Percentiles rank a stretch among this genome's conserved stretches.
Conservation (phyloP, 140 eudicot species). For the Stevia rebaudiana region DNA sequence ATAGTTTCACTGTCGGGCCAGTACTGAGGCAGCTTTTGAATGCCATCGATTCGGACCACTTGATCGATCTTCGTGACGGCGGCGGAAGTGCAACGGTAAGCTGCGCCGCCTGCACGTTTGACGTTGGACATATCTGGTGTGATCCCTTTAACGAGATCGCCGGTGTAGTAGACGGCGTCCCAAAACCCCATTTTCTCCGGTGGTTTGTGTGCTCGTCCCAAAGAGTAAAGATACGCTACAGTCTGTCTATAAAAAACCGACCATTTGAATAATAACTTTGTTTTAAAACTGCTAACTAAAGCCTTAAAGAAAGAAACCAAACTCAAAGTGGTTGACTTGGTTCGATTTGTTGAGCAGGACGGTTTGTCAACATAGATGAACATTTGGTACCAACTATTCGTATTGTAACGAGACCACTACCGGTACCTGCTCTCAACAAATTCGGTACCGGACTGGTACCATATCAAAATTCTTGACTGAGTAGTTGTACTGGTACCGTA, state of each 20-base stretch:
- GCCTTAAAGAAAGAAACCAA: no score
- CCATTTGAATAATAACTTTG: no score
- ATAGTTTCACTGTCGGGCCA: conserved; percentile 34
- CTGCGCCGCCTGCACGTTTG: conserved; percentile 22
- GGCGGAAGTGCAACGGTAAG: conserved; percentile 17
- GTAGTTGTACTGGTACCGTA: no score
- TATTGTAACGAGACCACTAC: no score
- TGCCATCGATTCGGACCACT: conserved; percentile 23
- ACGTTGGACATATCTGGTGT: conserved; percentile 29
- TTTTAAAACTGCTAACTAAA: no score
- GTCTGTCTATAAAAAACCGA: not conserved
- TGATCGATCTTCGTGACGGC: conserved; percentile 23
- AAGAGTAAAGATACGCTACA: not conserved
- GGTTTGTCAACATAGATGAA: no score
- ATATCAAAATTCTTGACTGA: no score
- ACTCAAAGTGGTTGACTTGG: no score
- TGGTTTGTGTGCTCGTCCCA: not conserved
- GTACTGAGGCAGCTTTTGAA: conserved; percentile 20
- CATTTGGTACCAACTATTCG: no score
- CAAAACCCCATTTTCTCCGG: conserved; percentile 40
- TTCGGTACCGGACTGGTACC: no score
- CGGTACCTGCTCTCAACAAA: no score
- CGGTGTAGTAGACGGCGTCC: conserved; percentile 30
- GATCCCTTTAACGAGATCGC: conserved; percentile 25
- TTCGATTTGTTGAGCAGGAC: no score